Conservation (phyloP, 2,329 filamentous ascomycete species). For the Paracoccidioides lutzii region DNA sequence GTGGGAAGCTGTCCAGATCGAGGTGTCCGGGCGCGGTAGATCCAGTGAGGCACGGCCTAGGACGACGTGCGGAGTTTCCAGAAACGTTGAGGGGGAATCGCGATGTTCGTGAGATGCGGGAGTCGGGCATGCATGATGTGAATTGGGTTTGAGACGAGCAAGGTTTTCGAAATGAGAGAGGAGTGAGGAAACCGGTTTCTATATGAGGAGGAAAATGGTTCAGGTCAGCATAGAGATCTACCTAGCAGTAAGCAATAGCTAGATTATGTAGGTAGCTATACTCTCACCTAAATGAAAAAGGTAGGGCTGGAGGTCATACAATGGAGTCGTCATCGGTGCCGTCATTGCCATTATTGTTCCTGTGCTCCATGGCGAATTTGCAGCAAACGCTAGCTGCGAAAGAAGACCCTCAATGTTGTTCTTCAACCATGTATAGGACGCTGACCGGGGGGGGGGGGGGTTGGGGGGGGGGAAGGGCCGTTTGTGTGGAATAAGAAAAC, state of each 20-base stretch:
- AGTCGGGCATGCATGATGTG: conserved; percentile 10
- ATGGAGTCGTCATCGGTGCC: conserved; percentile 26
- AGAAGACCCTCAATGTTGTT: neutral
- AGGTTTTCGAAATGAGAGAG: conserved; percentile 38
- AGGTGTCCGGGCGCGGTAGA: conserved; percentile 27
- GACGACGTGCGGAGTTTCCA: conserved; percentile 20
- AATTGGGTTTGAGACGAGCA: conserved; percentile 17
- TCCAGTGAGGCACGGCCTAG: conserved; percentile 30
- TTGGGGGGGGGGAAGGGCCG: neutral
- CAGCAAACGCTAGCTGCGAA: neutral
- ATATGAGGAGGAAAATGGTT: conserved; percentile 9
- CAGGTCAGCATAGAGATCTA: conserved; percentile 6
- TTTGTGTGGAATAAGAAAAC: neutral
- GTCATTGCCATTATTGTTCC: conserved; percentile 23
- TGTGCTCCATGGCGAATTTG: conserved; percentile 23
- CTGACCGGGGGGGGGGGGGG: too few relatives aligned
- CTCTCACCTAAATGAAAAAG: too few relatives aligned
- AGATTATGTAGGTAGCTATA: too few relatives aligned
- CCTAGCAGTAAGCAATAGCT: too few relatives aligned
- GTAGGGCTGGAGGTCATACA: conserved; percentile 17
- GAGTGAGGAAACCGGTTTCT: conserved; percentile 38
- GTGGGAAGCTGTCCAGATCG: conserved; percentile 21
- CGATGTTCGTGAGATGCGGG: neutral
- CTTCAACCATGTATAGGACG: neutral
- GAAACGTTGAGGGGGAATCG: conserved; percentile 18